These are phyloP conservation scores for Fraxinus floribunda DNA, from an alignment of 305 asterid genomes.

Conservation along the genomic window DNA sequence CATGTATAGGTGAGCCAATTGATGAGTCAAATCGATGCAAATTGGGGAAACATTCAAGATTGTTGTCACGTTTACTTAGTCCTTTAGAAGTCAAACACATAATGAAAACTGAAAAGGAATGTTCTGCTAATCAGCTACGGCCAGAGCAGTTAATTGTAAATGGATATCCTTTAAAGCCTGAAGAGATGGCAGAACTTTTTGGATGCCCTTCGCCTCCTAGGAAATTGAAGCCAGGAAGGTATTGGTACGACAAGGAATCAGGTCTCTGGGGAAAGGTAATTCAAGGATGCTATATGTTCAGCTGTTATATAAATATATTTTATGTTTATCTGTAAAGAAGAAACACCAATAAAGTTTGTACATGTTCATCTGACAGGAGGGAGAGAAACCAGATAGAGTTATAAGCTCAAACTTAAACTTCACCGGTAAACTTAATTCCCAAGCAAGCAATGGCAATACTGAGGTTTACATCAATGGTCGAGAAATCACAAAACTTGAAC, in stretches of 20 bases:
- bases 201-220: conserved; percentile 83
- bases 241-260: conserved; percentile 97
- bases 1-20: conserved; percentile 85
- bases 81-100: conserved; percentile 94
- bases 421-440: conserved; percentile 84
- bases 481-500: conserved; percentile 87
- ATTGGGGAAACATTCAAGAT: conserved; percentile 74
- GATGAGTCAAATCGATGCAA: conserved; percentile 69
- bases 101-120: conserved; percentile 86
- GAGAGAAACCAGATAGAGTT: conserved; percentile 86
- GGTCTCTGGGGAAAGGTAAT: conserved; percentile 95
- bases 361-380: conserved; percentile 55
- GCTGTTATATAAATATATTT: background rate
- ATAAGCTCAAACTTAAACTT: conserved; percentile 86
- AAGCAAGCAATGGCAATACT: conserved; percentile 91
- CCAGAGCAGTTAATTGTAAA: conserved; percentile 90
- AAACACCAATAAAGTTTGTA: conserved; percentile 26
- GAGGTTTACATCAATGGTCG: conserved; percentile 95
- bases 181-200: conserved; percentile 85
- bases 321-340: background rate
- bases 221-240: conserved; percentile 84
- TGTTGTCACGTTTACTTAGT: conserved; percentile 70
- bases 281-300: background rate
- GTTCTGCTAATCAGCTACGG: conserved; percentile 91
- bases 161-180: conserved; percentile 75